Percentiles rank a stretch among this genome's conserved stretches.
These are phyloP conservation scores for Boletus calvinii DNA, from an alignment of 1,284 basidiomycete genomes.

Conservation along the genomic window DNA sequence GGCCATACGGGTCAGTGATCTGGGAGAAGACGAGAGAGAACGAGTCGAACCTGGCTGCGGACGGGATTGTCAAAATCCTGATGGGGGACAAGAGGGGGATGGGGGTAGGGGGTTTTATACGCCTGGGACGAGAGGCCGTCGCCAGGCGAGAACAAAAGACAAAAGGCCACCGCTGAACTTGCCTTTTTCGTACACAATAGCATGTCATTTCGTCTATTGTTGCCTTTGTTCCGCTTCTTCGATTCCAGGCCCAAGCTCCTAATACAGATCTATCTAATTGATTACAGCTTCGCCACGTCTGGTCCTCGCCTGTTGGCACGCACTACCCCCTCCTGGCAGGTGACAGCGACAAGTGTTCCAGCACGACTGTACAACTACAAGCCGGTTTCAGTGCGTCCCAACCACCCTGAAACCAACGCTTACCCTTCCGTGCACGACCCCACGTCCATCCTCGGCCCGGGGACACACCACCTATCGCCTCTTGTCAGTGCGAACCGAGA, in stretches of 20 bases:
- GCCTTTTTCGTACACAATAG: slow-evolving; percentile 34
- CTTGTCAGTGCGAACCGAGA: slow-evolving; percentile 8
- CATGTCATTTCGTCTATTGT: slow-evolving; percentile 21
- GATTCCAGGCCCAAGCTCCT: slow-evolving; percentile 18
- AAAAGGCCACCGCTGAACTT: slow-evolving; percentile 7
- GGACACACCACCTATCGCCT: slow-evolving; percentile 59
- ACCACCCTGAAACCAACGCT: slow-evolving; percentile 24
- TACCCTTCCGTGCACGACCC: slow-evolving; percentile 72
- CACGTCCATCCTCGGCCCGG: slow-evolving; percentile 69
- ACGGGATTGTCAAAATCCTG: slow-evolving; percentile 39
- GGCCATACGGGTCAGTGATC: slow-evolving; percentile 9
- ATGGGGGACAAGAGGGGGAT: slow-evolving; percentile 9
- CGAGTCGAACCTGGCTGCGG: slow-evolving; percentile 32
- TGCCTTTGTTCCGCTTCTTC: slow-evolving; percentile 19
- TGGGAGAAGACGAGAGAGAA: neutral
- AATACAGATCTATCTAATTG: slow-evolving; percentile 18
- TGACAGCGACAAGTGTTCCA: slow-evolving; percentile 75
- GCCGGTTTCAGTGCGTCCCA: slow-evolving; percentile 8
- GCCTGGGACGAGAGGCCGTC: slow-evolving; percentile 16
- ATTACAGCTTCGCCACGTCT: slow-evolving; percentile 22
- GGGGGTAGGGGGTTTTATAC: slow-evolving; percentile 26
- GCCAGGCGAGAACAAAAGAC: slow-evolving; percentile 36
- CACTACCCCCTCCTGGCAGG: slow-evolving; percentile 81
- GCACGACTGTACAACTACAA: slow-evolving; percentile 68
- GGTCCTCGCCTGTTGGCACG: slow-evolving; percentile 55